Evolutionary conservation across 1,139 yeast species (phyloP).

Genomic region (Candida mesenterica): DNA sequence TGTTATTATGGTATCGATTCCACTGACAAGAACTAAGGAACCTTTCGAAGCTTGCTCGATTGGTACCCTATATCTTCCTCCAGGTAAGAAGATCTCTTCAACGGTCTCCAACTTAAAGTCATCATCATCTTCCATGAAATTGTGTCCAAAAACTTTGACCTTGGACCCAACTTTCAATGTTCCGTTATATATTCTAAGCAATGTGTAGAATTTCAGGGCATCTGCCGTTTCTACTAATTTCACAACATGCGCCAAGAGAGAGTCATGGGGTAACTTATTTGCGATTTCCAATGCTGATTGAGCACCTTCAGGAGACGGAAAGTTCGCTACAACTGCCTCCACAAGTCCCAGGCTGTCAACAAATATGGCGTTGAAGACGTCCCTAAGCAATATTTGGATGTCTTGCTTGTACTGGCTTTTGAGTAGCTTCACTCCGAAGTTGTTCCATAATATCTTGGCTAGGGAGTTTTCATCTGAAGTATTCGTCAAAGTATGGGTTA

Average conservation of each 20-base stretch:
- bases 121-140: slow-evolving; percentile 49
- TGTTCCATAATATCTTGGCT: slow-evolving; percentile 38
- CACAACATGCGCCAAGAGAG: slow-evolving; percentile 52
- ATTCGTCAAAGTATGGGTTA: slow-evolving; percentile 59
- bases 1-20: slow-evolving; percentile 53
- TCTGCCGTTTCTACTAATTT: slow-evolving; percentile 58
- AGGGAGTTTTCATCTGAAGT: slow-evolving; percentile 43
- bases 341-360: slow-evolving; percentile 53
- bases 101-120: slow-evolving; percentile 49
- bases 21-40: slow-evolving; percentile 62
- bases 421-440: slow-evolving; percentile 45
- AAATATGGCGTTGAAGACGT: slow-evolving; percentile 57
- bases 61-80: slow-evolving; percentile 68
- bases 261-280: not conserved
- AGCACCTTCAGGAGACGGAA: slow-evolving; percentile 42
- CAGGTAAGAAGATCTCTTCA: slow-evolving; percentile 55
- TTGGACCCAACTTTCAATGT: slow-evolving; percentile 44
- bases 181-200: slow-evolving; percentile 67
- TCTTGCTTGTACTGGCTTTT: slow-evolving; percentile 47
- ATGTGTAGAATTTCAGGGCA: slow-evolving; percentile 46
- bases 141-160: slow-evolving; percentile 60
- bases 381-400: slow-evolving; percentile 54
- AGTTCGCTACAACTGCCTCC: slow-evolving; percentile 38
- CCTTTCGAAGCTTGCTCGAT: slow-evolving; percentile 62
- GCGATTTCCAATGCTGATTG: slow-evolving; percentile 18